Evolutionary conservation across 176 grass and related monocot species (phyloP).

Genomic region (Themeda triandra): DNA sequence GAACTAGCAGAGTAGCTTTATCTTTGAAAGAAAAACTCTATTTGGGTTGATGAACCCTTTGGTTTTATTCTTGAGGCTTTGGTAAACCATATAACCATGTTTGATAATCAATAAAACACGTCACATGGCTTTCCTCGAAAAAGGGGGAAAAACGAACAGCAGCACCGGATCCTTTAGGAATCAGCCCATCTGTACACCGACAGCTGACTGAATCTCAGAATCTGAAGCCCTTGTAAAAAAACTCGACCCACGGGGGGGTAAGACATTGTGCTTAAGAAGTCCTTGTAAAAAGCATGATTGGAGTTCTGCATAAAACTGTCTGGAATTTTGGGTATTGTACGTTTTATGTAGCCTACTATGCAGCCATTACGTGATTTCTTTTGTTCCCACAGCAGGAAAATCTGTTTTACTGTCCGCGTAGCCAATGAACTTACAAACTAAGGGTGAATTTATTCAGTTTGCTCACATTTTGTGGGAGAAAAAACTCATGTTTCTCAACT

Average conservation of each 20-base stretch:
- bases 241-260: too few relatives aligned
- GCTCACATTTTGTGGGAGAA: too few relatives aligned
- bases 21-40: background rate
- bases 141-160: background rate
- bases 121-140: background rate
- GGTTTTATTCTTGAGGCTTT: background rate
- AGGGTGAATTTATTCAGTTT: too few relatives aligned
- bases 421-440: too few relatives aligned
- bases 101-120: background rate
- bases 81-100: background rate
- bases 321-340: background rate
- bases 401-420: background rate
- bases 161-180: background rate
- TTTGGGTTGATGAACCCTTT: background rate
- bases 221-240: background rate
- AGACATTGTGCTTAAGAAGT: too few relatives aligned
- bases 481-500: too few relatives aligned
- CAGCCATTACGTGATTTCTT: background rate
- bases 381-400: background rate
- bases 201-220: background rate
- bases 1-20: background rate
- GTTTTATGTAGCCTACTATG: background rate
- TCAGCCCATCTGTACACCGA: background rate
- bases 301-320: background rate
- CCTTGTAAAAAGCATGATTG: too few relatives aligned